Conservation (phyloP, 2,329 filamentous ascomycete species). For the Dissoconium aciculare region DNA sequence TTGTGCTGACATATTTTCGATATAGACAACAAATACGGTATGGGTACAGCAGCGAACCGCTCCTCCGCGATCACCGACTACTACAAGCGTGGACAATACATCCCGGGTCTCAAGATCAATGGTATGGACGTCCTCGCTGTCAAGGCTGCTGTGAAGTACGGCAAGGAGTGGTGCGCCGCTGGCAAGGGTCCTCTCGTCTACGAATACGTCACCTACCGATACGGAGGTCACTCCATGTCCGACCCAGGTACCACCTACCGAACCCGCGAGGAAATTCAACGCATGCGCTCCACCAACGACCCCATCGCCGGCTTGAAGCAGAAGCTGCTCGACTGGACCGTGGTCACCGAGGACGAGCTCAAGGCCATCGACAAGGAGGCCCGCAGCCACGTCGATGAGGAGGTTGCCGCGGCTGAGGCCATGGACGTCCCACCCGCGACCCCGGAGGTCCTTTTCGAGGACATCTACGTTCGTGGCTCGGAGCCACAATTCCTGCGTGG, state of each 20-base stretch:
- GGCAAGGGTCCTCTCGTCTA: conserved; percentile 90
- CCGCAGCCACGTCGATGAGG: conserved; percentile 66
- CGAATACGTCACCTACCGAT: conserved; percentile 98
- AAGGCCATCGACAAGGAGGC: conserved; percentile 94
- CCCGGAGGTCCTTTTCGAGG: conserved; percentile 78
- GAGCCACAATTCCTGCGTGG: conserved; percentile 83
- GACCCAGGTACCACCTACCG: conserved; percentile 97
- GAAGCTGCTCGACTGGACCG: conserved; percentile 91
- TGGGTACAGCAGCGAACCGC: conserved; percentile 91
- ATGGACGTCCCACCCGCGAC: conserved; percentile 70
- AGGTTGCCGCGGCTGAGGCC: conserved; percentile 79
- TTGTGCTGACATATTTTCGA: conserved; percentile 12
- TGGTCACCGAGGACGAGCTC: conserved; percentile 84
- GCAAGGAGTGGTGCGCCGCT: conserved; percentile 67
- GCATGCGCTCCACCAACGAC: conserved; percentile 98
- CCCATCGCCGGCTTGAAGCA: conserved; percentile 96
- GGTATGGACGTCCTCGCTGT: conserved; percentile 98
- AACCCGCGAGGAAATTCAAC: conserved; percentile 97
- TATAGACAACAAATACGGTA: conserved; percentile 98
- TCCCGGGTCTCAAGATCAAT: conserved; percentile 97
- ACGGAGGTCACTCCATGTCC: conserved; percentile 99
- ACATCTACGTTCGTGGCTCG: conserved; percentile 80
- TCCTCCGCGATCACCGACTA: conserved; percentile 95
- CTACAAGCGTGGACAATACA: conserved; percentile 99
- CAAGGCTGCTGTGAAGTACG: conserved; percentile 89